Evolutionary conservation across 768 basidiomycete species (phyloP).

Genomic region (Lyophyllum semitale): DNA sequence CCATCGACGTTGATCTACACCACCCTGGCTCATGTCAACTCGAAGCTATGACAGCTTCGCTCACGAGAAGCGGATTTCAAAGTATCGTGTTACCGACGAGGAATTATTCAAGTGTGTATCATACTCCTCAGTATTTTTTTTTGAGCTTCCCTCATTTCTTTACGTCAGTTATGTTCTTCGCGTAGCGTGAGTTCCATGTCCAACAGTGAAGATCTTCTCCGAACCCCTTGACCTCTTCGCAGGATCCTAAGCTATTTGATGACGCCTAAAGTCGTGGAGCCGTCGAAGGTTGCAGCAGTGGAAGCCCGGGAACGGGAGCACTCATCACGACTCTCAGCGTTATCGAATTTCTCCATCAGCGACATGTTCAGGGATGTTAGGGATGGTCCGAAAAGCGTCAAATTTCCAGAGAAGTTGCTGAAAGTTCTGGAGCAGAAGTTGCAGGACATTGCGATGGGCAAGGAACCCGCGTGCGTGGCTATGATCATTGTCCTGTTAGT

Average conservation of each 20-base stretch:
- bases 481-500: neutral
- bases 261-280: conserved; percentile 54
- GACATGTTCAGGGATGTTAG: conserved; percentile 81
- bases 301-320: conserved; percentile 64
- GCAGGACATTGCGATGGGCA: conserved; percentile 92
- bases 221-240: neutral
- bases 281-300: conserved; percentile 24
- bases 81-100: conserved; percentile 70
- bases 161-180: conserved; percentile 72
- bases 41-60: conserved; percentile 74
- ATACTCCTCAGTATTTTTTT: conserved; percentile 8
- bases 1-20: conserved; percentile 5
- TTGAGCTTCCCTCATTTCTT: conserved; percentile 10
- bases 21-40: conserved; percentile 56
- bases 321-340: conserved; percentile 66
- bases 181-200: conserved; percentile 63
- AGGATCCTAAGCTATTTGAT: conserved; percentile 77
- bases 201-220: neutral
- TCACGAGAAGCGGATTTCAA: conserved; percentile 73
- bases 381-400: conserved; percentile 82
- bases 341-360: conserved; percentile 68
- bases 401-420: conserved; percentile 91
- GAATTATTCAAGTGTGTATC: conserved; percentile 76
- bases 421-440: conserved; percentile 89
- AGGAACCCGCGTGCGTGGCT: conserved; percentile 77